Base-by-base conservation (phyloP, 345 rosid species). In the Dimocarpus longan region DNA sequence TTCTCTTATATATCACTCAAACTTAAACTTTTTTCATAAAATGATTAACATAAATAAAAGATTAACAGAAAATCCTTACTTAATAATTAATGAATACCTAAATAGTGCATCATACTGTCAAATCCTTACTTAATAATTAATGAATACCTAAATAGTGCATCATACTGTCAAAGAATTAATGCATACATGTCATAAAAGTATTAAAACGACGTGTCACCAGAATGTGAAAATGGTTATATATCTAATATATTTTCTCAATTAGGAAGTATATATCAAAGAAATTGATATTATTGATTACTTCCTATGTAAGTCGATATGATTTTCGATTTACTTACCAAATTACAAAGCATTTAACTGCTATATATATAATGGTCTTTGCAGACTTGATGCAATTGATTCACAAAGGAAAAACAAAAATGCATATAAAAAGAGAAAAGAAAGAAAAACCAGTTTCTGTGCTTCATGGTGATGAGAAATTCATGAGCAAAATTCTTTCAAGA, bases 401-500 rank as follows among this genome's bases (percentile, higher is more conserved):
- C 12, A 4, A 46, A 46, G 52, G 12, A n/a, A 57, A 40, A 6
- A 21, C 18, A 73, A 54, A 73, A n/a, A 73, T 56, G 67, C 6
- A 6, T 57, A 12, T 5, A 16, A 39, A 57, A 57, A 40, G 76
- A 59, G 76, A 40, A 13, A 72, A 52, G 12, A 73, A 39, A 39
- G 67, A 70, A 52, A 43, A 48, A 16, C 52, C 56, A 4, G 69
- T n/a, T 68, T 76, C 82, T 3, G 60, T 56, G n/a, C 78, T 68
- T 8, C 57, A 46, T 52, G 82, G 64, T 13, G 80, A 71, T n/a
- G 56, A 74, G 3, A 59, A 54, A 15, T 75, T 82, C 80, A 77
- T 63, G 78, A 43, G 43, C 1, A 82, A 76, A 67, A 78, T 82
- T 59, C 70, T 83, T 11, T 80, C 86, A 9, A 81, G 92, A 67